Conservation (phyloP, 2,329 filamentous ascomycete species). For the Colletotrichum echinochloae region DNA sequence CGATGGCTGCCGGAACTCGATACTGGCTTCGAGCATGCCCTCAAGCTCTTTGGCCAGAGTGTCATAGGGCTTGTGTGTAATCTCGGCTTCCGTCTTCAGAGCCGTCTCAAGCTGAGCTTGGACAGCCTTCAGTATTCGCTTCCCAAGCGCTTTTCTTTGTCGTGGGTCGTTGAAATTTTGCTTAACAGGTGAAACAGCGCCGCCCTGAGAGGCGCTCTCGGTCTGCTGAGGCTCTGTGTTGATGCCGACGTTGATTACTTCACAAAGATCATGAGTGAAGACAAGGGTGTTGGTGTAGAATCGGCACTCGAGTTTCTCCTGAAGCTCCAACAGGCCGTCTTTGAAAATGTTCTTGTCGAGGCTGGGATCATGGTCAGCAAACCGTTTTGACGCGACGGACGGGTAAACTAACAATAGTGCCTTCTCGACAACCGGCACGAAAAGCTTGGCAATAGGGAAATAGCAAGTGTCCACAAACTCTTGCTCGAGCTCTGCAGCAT, state of each 20-base stretch:
- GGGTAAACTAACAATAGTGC: slow-evolving; percentile 77
- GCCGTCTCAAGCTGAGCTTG: slow-evolving; percentile 83
- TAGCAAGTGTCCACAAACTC: slow-evolving; percentile 90
- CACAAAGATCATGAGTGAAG: slow-evolving; percentile 69
- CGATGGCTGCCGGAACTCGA: slow-evolving; percentile 64
- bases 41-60: slow-evolving; percentile 80
- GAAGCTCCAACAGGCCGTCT: slow-evolving; percentile 62
- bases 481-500: slow-evolving; percentile 80
- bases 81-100: slow-evolving; percentile 82
- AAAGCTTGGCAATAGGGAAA: slow-evolving; percentile 84
- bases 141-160: slow-evolving; percentile 86
- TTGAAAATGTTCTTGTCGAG: slow-evolving; percentile 74
- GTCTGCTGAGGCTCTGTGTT: slow-evolving; percentile 53
- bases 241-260: slow-evolving; percentile 66
- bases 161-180: slow-evolving; percentile 75
- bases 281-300: slow-evolving; percentile 69
- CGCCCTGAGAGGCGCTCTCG: slow-evolving; percentile 47
- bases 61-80: slow-evolving; percentile 77
- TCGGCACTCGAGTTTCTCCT: slow-evolving; percentile 64
- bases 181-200: slow-evolving; percentile 63
- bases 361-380: slow-evolving; percentile 60
- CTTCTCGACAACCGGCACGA: slow-evolving; percentile 83
- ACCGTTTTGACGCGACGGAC: slow-evolving; percentile 2
- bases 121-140: slow-evolving; percentile 86
- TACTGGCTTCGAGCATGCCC: slow-evolving; percentile 75